A percentile compares a stretch with the other conserved stretches of the same genome.
These are phyloP conservation scores for Aspergillus unguis DNA, from an alignment of 2,329 filamentous ascomycete genomes.

Conservation along the genomic window DNA sequence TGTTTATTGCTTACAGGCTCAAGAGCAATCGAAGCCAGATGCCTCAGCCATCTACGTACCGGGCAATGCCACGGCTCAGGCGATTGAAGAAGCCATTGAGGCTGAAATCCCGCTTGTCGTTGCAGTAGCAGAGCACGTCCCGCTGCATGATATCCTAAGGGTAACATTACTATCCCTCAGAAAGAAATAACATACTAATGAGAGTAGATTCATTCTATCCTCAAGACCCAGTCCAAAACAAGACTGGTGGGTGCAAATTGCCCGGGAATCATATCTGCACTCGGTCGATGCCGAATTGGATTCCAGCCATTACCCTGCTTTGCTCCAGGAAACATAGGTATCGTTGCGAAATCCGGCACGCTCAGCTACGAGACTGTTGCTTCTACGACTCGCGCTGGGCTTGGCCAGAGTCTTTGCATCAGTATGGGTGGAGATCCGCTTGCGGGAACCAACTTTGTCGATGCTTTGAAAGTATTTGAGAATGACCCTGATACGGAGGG, in stretches of 20 bases:
- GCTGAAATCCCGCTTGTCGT: slow-evolving; percentile 75
- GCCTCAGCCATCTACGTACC: slow-evolving; percentile 78
- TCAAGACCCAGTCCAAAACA: slow-evolving; percentile 68
- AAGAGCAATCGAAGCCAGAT: slow-evolving; percentile 68
- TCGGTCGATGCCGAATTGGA: slow-evolving; percentile 67
- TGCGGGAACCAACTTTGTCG: slow-evolving; percentile 70
- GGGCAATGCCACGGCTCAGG: slow-evolving; percentile 66
- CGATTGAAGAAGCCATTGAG: slow-evolving; percentile 76
- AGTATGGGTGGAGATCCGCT: slow-evolving; percentile 75
- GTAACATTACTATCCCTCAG: slow-evolving; percentile 37
- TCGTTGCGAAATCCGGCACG: slow-evolving; percentile 77
- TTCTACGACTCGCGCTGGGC: slow-evolving; percentile 66
- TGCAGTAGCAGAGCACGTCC: slow-evolving; percentile 76
- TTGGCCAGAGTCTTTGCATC: slow-evolving; percentile 74
- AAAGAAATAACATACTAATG: slow-evolving; percentile 4
- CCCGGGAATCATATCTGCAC: slow-evolving; percentile 73
- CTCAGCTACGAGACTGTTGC: slow-evolving; percentile 77
- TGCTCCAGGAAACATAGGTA: slow-evolving; percentile 64
- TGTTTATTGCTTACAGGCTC: slow-evolving; percentile 48
- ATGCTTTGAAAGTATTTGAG: slow-evolving; percentile 65
- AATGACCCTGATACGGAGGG: slow-evolving; percentile 66
- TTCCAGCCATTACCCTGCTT: slow-evolving; percentile 76
- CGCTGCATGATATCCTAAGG: slow-evolving; percentile 71
- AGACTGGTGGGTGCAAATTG: slow-evolving; percentile 77
- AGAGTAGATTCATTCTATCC: slow-evolving; percentile 61